Evolutionary conservation across 805 yeast genomes (phyloP).

Genomic region (Jamesozyma lodderae): DNA sequence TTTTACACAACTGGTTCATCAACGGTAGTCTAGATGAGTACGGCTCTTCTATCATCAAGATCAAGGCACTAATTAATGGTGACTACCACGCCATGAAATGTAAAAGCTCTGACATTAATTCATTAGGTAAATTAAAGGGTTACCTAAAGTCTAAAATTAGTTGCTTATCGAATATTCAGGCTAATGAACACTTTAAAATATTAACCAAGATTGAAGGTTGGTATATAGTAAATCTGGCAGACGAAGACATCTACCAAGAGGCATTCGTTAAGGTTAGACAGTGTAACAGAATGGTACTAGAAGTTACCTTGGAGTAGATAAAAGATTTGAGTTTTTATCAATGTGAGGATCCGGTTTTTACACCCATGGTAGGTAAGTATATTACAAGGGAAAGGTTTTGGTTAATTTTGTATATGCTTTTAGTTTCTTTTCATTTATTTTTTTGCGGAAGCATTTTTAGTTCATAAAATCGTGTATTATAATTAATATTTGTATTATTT

Average conservation of each 20-base stretch:
- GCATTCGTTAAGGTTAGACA: slow-evolving; percentile 8
- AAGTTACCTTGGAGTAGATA: too few species aligned
- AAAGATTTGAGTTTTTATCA: too few species aligned
- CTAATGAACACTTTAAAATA: slow-evolving; percentile 1
- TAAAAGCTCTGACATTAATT: slow-evolving; percentile 7
- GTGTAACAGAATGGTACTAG: slow-evolving; percentile 9
- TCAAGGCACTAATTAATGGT: slow-evolving; percentile 15
- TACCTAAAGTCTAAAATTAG: slow-evolving; percentile 1
- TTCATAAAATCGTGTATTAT: too few species aligned
- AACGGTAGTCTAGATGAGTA: slow-evolving; percentile 1
- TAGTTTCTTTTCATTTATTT: too few species aligned
- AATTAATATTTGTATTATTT: too few species aligned
- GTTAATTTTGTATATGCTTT: too few species aligned
- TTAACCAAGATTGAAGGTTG: slow-evolving; percentile 14
- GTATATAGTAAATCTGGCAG: slow-evolving; percentile 13
- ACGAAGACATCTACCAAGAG: slow-evolving; percentile 11
- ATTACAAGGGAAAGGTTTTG: too few species aligned
- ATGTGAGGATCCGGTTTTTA: too few species aligned
- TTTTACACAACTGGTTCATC: slow-evolving; percentile 8
- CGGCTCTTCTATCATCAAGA: slow-evolving; percentile 6
- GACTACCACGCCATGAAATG: slow-evolving; percentile 20
- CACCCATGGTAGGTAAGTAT: too few species aligned
- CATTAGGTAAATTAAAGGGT: slow-evolving; percentile 8
- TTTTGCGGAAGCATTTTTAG: too few species aligned
- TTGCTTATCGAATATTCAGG: background rate